phyloP scores from a whole-genome alignment of 495 filamentous ascomycete species.

The Aspergillus incahuasiensis region DNA sequence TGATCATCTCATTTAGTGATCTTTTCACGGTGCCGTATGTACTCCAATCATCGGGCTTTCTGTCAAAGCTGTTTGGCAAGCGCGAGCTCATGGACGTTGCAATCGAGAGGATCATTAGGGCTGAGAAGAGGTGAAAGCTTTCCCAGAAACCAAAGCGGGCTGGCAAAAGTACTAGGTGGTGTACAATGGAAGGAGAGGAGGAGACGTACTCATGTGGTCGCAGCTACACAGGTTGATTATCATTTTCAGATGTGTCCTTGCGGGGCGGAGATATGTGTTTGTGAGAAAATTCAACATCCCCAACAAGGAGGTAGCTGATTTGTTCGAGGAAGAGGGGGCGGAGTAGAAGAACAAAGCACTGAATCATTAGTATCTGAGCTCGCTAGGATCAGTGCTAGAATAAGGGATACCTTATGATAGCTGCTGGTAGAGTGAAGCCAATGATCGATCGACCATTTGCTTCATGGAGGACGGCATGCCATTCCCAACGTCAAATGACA shows the following conservation, averaged over 20 bases:
- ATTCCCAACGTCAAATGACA: conserved; percentile 2
- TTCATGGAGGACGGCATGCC: not conserved
- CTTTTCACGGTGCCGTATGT: not conserved
- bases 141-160: conserved; percentile 4
- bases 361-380: not conserved
- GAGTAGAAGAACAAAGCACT: not conserved
- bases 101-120: not conserved
- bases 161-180: not conserved
- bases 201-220: not conserved
- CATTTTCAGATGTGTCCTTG: not conserved
- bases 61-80: not conserved
- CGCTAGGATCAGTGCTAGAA: not conserved
- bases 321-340: not conserved
- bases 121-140: conserved; percentile 2
- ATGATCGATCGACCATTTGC: conserved; percentile 1
- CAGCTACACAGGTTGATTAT: not conserved
- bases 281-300: not conserved
- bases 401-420: not conserved
- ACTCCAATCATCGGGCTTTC: not conserved
- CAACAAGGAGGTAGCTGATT: not conserved
- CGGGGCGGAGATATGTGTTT: not conserved
- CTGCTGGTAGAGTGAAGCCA: conserved; percentile 1
- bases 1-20: not conserved
- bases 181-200: not conserved
- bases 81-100: not conserved